Evolutionary conservation across 2,329 filamentous ascomycete genomes (phyloP), one percentile per base, ranked within the genome.

Genomic region (Diplodia intermedia): DNA sequence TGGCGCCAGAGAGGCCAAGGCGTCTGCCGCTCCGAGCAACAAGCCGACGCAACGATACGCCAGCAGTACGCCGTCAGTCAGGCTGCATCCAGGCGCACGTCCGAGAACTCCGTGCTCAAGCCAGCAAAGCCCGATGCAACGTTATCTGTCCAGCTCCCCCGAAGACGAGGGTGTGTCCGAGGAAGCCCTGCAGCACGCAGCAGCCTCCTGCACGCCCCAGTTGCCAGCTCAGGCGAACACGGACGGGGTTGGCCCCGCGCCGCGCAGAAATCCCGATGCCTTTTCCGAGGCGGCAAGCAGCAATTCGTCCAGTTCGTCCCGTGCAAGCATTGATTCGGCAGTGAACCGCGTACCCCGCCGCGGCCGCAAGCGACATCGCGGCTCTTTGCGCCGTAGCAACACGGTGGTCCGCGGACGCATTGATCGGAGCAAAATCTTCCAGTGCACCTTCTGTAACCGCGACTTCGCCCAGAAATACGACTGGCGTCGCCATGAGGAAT

Each of bases 401-500:
- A 36, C 69, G 9, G 50, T 75, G 5, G 52, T 69, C 23, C 72
- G 73, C n/a, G 68, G 69, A 50, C 73, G 70, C 12, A 60, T 68
- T 15, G 70, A 73, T 36, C 70, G 69, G 2, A 55, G 26, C 9
- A 69, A 72, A 40, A 81, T 83, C 57, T 85, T 81, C 68, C 83
- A 85, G 72, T 85, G 83, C 70, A 85, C 83, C 4, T 85, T 85
- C 71, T 85, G 83, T 69, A 78, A 81, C 9, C 79, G 83, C 65
- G 80, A 82, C 3, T 85, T 85, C 70, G 77, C 79, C 68, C 80
- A 80, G 57, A 84, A 82, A 70, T 82, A 85, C 72, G 84, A 86
- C 72, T 86, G 84, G 84, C 81, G 83, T 70, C 82, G 88, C 66
- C 89, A 91, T 74, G 89, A 91, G 73, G 7, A 78, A 89, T 68